Evolutionary conservation across 495 filamentous ascomycete genomes (phyloP).

Genomic region (Aspergillus nidulans): DNA sequence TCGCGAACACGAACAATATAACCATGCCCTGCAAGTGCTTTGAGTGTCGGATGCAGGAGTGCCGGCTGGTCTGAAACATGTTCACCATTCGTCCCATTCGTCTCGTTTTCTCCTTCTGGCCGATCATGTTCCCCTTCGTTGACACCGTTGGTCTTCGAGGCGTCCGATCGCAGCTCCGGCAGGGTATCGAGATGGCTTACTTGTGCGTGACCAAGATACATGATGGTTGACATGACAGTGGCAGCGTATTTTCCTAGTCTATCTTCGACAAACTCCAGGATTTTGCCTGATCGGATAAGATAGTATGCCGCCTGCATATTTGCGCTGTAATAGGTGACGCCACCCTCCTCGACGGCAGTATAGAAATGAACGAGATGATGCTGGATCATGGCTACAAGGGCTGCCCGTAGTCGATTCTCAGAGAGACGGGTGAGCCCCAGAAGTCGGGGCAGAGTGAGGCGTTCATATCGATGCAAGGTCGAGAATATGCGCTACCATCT

Average conservation of each 20-base stretch:
- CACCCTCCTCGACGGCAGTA: conserved; percentile 54
- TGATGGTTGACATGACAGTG: conserved; percentile 65
- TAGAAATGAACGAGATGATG: conserved; percentile 79
- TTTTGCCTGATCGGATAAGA: conserved; percentile 74
- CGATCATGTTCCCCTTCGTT: conserved; percentile 27
- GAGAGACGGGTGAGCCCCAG: conserved; percentile 62
- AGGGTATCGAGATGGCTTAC: conserved; percentile 59
- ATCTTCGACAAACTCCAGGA: conserved; percentile 67
- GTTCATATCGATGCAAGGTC: conserved; percentile 70
- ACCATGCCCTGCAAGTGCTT: conserved; percentile 43
- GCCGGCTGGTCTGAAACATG: conserved; percentile 20
- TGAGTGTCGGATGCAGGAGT: conserved; percentile 41
- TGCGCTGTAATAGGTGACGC: conserved; percentile 72
- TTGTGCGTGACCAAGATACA: conserved; percentile 72
- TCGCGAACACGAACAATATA: conserved; percentile 46
- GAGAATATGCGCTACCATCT: conserved; percentile 65
- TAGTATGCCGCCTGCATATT: conserved; percentile 71
- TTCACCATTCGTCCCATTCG: conserved; percentile 21
- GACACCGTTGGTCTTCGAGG: conserved; percentile 28
- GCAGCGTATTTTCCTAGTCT: conserved; percentile 66
- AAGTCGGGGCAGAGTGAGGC: conserved; percentile 65
- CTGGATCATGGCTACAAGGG: conserved; percentile 78
- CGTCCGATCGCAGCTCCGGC: conserved; percentile 29
- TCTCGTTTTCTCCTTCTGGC: conserved; percentile 12
- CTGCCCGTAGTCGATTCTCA: conserved; percentile 66